Conservation (phyloP, 768 basidiomycete genomes). For the Boletales sp. region DNA sequence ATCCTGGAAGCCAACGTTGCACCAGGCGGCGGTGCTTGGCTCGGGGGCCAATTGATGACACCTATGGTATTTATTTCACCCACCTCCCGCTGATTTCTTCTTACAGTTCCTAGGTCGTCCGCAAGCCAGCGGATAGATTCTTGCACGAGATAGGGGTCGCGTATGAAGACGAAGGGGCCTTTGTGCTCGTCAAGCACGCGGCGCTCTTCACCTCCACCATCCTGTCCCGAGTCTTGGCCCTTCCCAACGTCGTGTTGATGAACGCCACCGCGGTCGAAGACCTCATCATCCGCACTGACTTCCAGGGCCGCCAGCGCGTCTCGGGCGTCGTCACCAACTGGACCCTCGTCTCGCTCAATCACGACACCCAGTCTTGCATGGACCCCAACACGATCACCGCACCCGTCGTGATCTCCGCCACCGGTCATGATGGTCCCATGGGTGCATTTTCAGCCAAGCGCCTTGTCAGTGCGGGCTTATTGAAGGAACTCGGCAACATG, state of each 20-base stretch:
- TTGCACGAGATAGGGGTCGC: slow-evolving; percentile 64
- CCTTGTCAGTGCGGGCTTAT: slow-evolving; percentile 68
- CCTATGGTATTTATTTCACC: slow-evolving; percentile 51
- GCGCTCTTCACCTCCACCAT: slow-evolving; percentile 79
- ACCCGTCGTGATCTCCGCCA: slow-evolving; percentile 66
- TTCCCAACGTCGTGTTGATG: slow-evolving; percentile 71
- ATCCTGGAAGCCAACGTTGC: slow-evolving; percentile 79
- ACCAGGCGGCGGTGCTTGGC: slow-evolving; percentile 75
- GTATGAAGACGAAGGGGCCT: slow-evolving; percentile 74
- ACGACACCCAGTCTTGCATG: slow-evolving; percentile 77
- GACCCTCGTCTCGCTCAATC: slow-evolving; percentile 50
- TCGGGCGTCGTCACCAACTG: slow-evolving; percentile 56
- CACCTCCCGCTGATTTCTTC: not conserved
- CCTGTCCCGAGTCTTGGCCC: slow-evolving; percentile 63
- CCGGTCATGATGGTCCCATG: slow-evolving; percentile 78
- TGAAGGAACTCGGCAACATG: slow-evolving; percentile 77
- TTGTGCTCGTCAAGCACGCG: slow-evolving; percentile 79
- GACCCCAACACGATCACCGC: slow-evolving; percentile 83
- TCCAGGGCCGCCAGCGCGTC: slow-evolving; percentile 39
- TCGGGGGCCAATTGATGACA: slow-evolving; percentile 76
- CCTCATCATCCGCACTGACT: slow-evolving; percentile 61
- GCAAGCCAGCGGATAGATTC: slow-evolving; percentile 75
- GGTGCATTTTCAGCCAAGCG: slow-evolving; percentile 81
- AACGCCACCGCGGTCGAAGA: slow-evolving; percentile 83
- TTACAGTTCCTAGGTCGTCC: slow-evolving; percentile 50